These are phyloP conservation scores for Diaporthe velutina DNA, from an alignment of 2,329 filamentous ascomycete species.

Conservation along the genomic window DNA sequence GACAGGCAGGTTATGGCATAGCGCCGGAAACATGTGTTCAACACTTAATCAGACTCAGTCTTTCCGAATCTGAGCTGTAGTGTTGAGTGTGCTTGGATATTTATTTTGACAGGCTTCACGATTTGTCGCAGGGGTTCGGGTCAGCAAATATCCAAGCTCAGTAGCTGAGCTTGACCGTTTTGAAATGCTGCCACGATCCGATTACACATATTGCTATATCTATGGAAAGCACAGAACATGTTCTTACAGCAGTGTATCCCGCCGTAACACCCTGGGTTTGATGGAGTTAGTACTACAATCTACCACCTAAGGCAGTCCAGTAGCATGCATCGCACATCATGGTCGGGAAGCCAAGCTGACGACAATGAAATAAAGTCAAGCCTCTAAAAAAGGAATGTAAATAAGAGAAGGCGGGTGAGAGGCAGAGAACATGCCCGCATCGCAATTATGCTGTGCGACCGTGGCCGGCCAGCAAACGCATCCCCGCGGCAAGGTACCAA, in stretches of 20 bases:
- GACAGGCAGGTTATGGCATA: no score
- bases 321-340: neutral
- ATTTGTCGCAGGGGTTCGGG: no score
- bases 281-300: neutral
- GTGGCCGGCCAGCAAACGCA: neutral
- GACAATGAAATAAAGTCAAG: neutral
- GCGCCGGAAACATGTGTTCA: no score
- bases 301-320: neutral
- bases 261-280: neutral
- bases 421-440: neutral
- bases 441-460: no score
- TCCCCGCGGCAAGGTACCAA: conserved; percentile 7
- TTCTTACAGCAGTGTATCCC: neutral
- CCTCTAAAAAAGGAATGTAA: neutral
- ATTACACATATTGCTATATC: neutral
- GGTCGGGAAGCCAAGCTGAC: neutral
- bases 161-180: neutral
- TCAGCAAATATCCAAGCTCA: neutral
- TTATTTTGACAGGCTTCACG: neutral
- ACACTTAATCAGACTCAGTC: neutral
- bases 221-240: neutral
- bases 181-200: neutral
- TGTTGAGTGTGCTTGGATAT: neutral
- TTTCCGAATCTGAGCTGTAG: neutral
- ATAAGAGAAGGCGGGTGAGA: neutral